These are phyloP conservation scores for Pseudomassariella vexata DNA, from an alignment of 2,329 filamentous ascomycete species.

Conservation along the genomic window DNA sequence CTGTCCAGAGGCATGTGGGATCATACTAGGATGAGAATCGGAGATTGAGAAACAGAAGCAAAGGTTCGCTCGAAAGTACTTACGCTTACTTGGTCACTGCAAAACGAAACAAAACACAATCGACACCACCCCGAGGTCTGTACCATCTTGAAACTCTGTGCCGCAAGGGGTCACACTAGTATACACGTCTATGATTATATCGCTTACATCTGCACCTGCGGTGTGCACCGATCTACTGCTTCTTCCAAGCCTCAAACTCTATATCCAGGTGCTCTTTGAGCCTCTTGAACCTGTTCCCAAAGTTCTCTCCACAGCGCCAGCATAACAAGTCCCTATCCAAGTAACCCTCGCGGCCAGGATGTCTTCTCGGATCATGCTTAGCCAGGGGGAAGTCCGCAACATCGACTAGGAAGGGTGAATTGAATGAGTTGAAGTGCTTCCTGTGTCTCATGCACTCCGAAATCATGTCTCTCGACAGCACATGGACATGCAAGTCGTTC, in stretches of 20 bases:
- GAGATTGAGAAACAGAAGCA: too few relatives aligned
- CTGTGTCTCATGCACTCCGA: conserved; percentile 67
- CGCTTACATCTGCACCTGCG: too few relatives aligned
- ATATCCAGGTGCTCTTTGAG: conserved; percentile 53
- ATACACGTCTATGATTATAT: too few relatives aligned
- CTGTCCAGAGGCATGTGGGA: too few relatives aligned
- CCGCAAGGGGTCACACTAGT: too few relatives aligned
- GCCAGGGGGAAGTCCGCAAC: conserved; percentile 75
- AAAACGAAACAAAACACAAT: too few relatives aligned
- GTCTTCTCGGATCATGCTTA: conserved; percentile 55
- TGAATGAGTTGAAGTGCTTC: conserved; percentile 92
- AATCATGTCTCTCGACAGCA: conserved; percentile 74
- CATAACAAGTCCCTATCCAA: conserved; percentile 64
- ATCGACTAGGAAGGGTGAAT: conserved; percentile 74
- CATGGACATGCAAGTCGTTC: conserved; percentile 86
- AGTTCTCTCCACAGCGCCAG: conserved; percentile 76
- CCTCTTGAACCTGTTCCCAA: conserved; percentile 64
- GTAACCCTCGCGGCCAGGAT: conserved; percentile 52
- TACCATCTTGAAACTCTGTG: too few relatives aligned
- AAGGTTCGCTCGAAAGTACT: too few relatives aligned
- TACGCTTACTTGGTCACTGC: too few relatives aligned
- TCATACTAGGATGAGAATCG: too few relatives aligned
- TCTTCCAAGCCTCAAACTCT: conserved; percentile 74
- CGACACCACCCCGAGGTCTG: too few relatives aligned
- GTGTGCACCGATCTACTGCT: too few relatives aligned